phyloP scores from a whole-genome alignment of 2,329 filamentous ascomycete genomes.

The Cercospora sp. region DNA sequence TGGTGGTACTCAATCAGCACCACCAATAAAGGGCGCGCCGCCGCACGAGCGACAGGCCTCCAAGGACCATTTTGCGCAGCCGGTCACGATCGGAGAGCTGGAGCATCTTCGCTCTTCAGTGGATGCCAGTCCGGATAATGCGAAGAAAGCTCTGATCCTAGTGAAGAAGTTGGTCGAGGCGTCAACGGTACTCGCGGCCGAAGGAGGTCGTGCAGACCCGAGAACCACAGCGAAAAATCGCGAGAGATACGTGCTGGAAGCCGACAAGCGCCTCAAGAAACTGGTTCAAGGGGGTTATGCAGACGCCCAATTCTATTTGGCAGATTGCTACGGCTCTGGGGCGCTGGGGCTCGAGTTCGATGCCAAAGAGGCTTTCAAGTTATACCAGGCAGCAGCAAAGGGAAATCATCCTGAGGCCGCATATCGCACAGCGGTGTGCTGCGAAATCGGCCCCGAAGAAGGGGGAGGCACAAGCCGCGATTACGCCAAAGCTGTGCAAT shows the following conservation, averaged over 20 bases:
- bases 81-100: constrained; percentile 76
- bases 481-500: constrained; percentile 91
- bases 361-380: constrained; percentile 84
- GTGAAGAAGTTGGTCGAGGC: constrained; percentile 87
- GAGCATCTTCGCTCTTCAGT: constrained; percentile 67
- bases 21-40: constrained; percentile 33
- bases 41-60: constrained; percentile 28
- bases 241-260: constrained; percentile 81
- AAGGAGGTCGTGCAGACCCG: constrained; percentile 69
- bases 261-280: constrained; percentile 89
- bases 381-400: constrained; percentile 95
- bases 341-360: constrained; percentile 76
- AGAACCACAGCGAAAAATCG: constrained; percentile 63
- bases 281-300: constrained; percentile 69
- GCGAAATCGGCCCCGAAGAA: constrained; percentile 91
- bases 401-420: constrained; percentile 80
- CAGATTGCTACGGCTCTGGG: constrained; percentile 84
- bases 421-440: constrained; percentile 94
- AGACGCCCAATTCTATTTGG: constrained; percentile 91
- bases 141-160: constrained; percentile 67
- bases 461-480: constrained; percentile 91
- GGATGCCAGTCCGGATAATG: constrained; percentile 71
- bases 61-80: constrained; percentile 38
- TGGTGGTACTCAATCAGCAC: constrained; percentile 38
- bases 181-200: constrained; percentile 73